Evolutionary conservation across 192 early-diverging fungal genomes (phyloP).

Genomic region (Podila verticillata): DNA sequence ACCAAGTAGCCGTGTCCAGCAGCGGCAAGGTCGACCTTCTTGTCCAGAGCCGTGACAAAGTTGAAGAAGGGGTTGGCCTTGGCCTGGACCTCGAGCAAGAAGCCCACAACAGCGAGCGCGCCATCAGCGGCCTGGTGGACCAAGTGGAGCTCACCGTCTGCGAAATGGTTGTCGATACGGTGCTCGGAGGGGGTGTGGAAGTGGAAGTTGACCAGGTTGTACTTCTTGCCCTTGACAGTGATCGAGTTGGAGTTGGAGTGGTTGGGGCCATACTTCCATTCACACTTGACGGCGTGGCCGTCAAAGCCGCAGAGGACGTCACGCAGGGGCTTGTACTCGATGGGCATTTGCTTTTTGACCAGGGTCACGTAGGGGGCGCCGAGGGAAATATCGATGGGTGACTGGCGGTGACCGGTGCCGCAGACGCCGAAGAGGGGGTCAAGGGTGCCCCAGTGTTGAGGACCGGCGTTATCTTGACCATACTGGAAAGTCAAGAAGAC

Average conservation of each 20-base stretch:
- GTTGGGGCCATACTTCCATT: neutral
- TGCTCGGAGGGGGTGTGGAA: slow-evolving; percentile 70
- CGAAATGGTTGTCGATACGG: slow-evolving; percentile 34
- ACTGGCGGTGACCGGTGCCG: slow-evolving; percentile 50
- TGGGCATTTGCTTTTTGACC: neutral
- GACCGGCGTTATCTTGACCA: slow-evolving; percentile 7
- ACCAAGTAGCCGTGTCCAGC: neutral
- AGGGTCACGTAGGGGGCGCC: slow-evolving; percentile 5
- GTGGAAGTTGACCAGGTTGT: slow-evolving; percentile 62
- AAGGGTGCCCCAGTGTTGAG: slow-evolving; percentile 41
- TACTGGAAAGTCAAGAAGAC: neutral
- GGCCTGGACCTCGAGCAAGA: slow-evolving; percentile 52
- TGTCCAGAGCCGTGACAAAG: slow-evolving; percentile 1
- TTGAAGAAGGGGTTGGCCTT: slow-evolving; percentile 43
- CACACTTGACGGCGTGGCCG: slow-evolving; percentile 54
- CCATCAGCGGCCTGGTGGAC: slow-evolving; percentile 53
- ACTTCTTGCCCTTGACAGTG: slow-evolving; percentile 28
- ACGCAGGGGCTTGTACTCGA: neutral
- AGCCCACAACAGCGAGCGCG: slow-evolving; percentile 52
- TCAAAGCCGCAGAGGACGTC: slow-evolving; percentile 33
- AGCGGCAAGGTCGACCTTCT: neutral
- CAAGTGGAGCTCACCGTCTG: slow-evolving; percentile 55
- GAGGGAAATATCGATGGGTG: slow-evolving; percentile 57
- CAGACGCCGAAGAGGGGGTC: slow-evolving; percentile 23
- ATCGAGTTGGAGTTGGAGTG: slow-evolving; percentile 1